phyloP scores from a whole-genome alignment of 371 early-diverging fungal genomes.

The Syncephalis plumigaleata region DNA sequence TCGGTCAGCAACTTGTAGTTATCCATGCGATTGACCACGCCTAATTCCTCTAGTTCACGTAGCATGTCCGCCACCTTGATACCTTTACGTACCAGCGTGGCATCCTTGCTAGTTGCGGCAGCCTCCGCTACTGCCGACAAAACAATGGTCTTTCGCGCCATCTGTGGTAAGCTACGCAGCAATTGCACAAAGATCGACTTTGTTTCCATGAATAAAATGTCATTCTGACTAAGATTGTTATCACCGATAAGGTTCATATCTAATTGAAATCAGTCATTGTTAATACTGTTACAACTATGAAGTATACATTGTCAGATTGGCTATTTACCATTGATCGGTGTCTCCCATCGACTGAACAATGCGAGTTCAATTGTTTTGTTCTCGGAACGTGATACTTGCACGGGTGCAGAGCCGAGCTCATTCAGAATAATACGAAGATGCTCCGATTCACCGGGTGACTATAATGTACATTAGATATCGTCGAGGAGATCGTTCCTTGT shows the following conservation, averaged over 20 bases:
- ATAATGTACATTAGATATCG: neutral
- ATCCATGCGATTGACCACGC: constrained; percentile 59
- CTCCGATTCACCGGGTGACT: constrained; percentile 59
- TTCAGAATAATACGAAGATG: constrained; percentile 58
- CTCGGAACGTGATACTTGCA: constrained; percentile 66
- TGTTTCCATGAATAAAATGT: constrained; percentile 88
- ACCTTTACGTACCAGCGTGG: constrained; percentile 71
- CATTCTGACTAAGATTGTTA: constrained; percentile 75
- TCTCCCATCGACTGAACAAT: constrained; percentile 85
- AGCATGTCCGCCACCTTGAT: constrained; percentile 88
- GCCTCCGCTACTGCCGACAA: constrained; percentile 64
- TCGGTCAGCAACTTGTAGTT: constrained; percentile 64
- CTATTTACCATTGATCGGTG: constrained; percentile 58
- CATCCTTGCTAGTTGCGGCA: constrained; percentile 73
- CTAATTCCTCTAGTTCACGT: constrained; percentile 57
- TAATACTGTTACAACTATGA: neutral
- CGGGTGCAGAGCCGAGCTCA: constrained; percentile 61
- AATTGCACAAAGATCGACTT: constrained; percentile 86
- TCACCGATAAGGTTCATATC: constrained; percentile 33
- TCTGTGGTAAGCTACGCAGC: constrained; percentile 61
- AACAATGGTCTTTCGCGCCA: constrained; percentile 21
- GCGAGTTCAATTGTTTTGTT: constrained; percentile 68
- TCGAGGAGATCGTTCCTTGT: neutral
- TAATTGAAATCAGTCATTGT: neutral
- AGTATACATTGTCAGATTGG: constrained; percentile 5